A percentile compares a stretch with the other conserved stretches of the same genome.
Evolutionary conservation across 805 yeast species (phyloP).

Genomic region (Kluyveromyces starmeri): DNA sequence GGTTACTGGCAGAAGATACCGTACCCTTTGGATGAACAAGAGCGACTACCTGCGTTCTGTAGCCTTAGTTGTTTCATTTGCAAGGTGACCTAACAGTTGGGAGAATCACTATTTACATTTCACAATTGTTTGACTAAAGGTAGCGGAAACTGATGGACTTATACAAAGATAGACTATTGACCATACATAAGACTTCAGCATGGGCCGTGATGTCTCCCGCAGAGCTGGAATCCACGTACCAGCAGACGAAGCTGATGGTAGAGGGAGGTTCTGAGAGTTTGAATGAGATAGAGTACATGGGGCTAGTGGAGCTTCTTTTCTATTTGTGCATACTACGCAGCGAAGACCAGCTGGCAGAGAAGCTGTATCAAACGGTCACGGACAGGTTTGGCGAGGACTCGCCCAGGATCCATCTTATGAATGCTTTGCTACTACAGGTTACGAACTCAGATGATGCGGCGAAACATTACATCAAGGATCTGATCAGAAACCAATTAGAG

Average conservation of each 20-base stretch:
- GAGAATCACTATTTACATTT: neutral
- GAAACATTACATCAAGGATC: slow-evolving; percentile 40
- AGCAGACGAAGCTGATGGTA: slow-evolving; percentile 30
- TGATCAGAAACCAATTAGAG: slow-evolving; percentile 44
- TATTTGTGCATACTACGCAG: slow-evolving; percentile 51
- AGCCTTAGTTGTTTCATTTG: no score
- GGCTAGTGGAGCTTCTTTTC: slow-evolving; percentile 64
- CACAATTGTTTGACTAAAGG: neutral
- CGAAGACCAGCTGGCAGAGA: slow-evolving; percentile 64
- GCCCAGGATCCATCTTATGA: slow-evolving; percentile 26
- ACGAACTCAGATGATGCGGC: slow-evolving; percentile 22
- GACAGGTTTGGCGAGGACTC: slow-evolving; percentile 56
- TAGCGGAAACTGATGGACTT: slow-evolving; percentile 6
- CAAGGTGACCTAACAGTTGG: no score
- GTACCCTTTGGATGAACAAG: no score
- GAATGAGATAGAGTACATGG: slow-evolving; percentile 37
- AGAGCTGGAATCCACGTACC: slow-evolving; percentile 30
- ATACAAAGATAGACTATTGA: slow-evolving; percentile 39
- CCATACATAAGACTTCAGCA: slow-evolving; percentile 41
- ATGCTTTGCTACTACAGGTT: slow-evolving; percentile 20
- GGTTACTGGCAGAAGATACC: no score
- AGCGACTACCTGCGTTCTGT: no score
- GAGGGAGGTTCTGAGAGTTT: slow-evolving; percentile 16
- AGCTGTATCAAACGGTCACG: slow-evolving; percentile 49
- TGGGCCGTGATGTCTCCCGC: slow-evolving; percentile 42